These are phyloP conservation scores for Planoprotostelium fungivorum DNA, from an alignment of 78 protist genomes.

Conservation along the genomic window DNA sequence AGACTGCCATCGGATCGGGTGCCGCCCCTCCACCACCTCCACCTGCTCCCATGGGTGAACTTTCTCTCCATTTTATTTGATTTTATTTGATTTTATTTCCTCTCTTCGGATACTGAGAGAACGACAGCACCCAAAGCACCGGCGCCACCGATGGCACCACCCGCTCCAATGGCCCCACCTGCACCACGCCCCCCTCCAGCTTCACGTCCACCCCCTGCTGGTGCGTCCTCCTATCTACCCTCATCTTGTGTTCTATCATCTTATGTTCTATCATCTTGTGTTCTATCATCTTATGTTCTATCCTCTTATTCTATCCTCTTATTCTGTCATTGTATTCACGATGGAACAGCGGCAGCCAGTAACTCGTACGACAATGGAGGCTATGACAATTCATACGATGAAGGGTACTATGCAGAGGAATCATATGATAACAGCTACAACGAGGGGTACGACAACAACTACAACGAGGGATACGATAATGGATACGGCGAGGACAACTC, in stretches of 20 bases:
- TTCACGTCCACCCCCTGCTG: slow-evolving; percentile 5
- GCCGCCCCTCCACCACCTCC: neutral
- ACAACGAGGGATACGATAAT: neutral
- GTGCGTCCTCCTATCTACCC: slow-evolving; percentile 16
- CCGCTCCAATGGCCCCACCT: slow-evolving; percentile 5
- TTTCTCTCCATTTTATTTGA: too few species aligned
- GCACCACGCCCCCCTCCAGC: slow-evolving; percentile 28
- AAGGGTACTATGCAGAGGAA: neutral
- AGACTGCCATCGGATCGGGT: neutral
- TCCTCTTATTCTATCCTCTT: neutral
- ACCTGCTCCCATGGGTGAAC: too few species aligned
- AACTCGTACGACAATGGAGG: neutral
- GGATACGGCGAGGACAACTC: neutral
- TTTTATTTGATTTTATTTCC: too few species aligned
- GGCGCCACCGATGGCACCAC: slow-evolving; percentile 31
- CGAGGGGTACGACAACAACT: neutral
- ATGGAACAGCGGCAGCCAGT: too few species aligned
- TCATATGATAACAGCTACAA: neutral
- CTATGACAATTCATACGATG: neutral
- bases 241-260: neutral
- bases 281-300: neutral
- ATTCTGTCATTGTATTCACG: too few species aligned
- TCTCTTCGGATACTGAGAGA: too few species aligned
- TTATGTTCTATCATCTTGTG: too few species aligned
- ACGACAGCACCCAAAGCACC: too few species aligned